Evolutionary conservation across 805 yeast species (phyloP).

Genomic region (Starmera amethionina): DNA sequence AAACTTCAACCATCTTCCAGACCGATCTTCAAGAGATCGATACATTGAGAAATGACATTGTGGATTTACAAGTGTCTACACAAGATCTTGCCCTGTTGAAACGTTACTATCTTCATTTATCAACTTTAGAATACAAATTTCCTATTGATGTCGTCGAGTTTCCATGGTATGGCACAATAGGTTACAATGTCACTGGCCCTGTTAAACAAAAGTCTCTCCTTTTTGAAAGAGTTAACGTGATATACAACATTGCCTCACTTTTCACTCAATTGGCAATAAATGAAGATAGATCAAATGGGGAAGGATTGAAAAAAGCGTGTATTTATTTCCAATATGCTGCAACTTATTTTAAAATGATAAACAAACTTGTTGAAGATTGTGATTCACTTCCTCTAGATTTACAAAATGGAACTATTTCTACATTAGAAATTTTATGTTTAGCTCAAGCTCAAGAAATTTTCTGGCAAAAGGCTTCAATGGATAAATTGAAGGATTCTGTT

Average conservation of each 20-base stretch:
- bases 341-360: conserved; percentile 43
- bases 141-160: conserved; percentile 53
- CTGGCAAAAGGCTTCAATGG: conserved; percentile 61
- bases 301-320: conserved; percentile 55
- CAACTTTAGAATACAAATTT: conserved; percentile 41
- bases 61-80: conserved; percentile 24
- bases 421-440: conserved; percentile 44
- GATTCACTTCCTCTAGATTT: conserved; percentile 33
- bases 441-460: conserved; percentile 86
- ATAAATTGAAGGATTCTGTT: conserved; percentile 43
- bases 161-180: conserved; percentile 66
- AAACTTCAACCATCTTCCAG: conserved; percentile 30
- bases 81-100: conserved; percentile 28
- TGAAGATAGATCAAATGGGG: conserved; percentile 33
- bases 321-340: conserved; percentile 62
- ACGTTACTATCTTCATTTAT: conserved; percentile 36
- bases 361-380: conserved; percentile 10
- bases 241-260: conserved; percentile 61
- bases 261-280: conserved; percentile 46
- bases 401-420: conserved; percentile 36
- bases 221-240: conserved; percentile 52
- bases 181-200: conserved; percentile 42
- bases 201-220: conserved; percentile 35
- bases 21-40: conserved; percentile 34
- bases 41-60: conserved; percentile 31